Percentiles rank a stretch among this genome's conserved stretches.
phyloP scores from a whole-genome alignment of 768 basidiomycete genomes.

The Hypholoma fasciculare region DNA sequence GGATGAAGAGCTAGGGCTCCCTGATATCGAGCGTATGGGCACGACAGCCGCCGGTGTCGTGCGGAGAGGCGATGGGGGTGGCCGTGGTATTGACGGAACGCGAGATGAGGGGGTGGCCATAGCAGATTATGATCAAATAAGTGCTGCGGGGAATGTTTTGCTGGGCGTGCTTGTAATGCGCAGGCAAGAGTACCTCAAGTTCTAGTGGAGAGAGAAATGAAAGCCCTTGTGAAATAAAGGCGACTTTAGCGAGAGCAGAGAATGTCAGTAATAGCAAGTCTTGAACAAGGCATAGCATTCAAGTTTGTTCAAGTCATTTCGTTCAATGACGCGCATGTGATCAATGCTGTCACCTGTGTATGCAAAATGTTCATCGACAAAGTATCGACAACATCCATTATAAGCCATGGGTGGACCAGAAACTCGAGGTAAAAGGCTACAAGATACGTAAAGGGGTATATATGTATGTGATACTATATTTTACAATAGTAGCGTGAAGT shows the following conservation, averaged over 20 bases:
- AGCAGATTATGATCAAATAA: background rate
- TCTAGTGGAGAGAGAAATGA: no score
- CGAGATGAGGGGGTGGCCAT: conserved; percentile 6
- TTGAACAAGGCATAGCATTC: no score
- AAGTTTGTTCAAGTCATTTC: no score
- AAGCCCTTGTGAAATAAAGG: no score
- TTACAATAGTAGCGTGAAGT: conserved; percentile 3
- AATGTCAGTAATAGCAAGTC: no score
- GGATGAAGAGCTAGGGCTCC: background rate
- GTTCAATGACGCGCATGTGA: no score
- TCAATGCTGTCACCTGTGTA: no score
- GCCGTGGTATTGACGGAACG: conserved; percentile 21
- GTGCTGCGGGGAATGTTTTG: background rate
- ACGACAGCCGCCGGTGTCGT: conserved; percentile 14
- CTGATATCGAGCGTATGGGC: background rate
- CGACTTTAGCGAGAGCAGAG: no score
- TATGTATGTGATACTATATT: conserved; percentile 1
- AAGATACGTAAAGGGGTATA: conserved; percentile 6
- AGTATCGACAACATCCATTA: background rate
- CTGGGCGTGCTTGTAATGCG: background rate
- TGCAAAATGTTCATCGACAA: background rate
- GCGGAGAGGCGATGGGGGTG: conserved; percentile 25
- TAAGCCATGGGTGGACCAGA: background rate
- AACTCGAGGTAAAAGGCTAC: background rate
- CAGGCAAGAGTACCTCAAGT: no score